These are phyloP conservation scores for Mollisia scopiformis DNA, from an alignment of 2,329 filamentous ascomycete species.

Conservation along the genomic window DNA sequence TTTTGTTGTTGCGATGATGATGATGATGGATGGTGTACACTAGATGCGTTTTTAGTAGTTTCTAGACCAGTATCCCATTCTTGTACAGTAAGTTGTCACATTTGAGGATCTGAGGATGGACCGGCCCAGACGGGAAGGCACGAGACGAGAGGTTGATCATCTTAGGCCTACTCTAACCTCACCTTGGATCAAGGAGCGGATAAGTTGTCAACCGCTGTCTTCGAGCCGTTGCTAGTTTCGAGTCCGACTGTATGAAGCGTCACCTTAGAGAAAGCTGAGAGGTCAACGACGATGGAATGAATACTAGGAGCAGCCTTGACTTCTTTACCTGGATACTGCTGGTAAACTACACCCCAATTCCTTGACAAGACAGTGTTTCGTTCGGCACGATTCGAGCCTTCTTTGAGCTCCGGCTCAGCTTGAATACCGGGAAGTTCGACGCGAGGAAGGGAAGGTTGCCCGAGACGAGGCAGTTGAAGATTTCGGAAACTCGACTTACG, in stretches of 20 bases:
- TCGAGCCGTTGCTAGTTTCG: background rate
- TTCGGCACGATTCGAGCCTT: background rate
- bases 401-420: background rate
- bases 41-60: background rate
- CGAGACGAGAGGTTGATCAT: slow-evolving; percentile 15
- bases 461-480: background rate
- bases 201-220: background rate
- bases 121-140: slow-evolving; percentile 9
- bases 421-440: no score
- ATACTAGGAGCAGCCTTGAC: background rate
- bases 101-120: background rate
- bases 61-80: background rate
- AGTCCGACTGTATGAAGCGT: background rate
- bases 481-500: background rate
- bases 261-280: background rate
- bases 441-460: background rate
- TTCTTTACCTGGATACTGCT: no score
- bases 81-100: no score
- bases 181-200: slow-evolving; percentile 2
- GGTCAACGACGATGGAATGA: background rate
- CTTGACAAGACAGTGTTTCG: background rate
- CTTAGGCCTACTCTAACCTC: no score
- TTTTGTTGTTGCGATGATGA: no score
- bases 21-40: background rate
- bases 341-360: background rate